These are phyloP conservation scores for Cladosporium sphaerospermum DNA, from an alignment of 2,329 filamentous ascomycete species.

Conservation along the genomic window DNA sequence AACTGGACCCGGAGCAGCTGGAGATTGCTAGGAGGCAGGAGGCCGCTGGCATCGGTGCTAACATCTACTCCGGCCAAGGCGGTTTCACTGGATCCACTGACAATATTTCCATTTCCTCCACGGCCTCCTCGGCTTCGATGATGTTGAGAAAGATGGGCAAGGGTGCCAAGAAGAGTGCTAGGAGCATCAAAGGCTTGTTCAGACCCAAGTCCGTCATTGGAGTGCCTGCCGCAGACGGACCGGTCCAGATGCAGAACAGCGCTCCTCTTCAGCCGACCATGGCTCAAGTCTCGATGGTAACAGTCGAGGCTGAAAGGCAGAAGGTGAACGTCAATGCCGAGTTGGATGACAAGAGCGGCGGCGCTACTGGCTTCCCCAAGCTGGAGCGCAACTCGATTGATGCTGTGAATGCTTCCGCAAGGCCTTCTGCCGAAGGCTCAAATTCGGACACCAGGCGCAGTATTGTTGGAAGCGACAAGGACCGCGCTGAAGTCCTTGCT, in stretches of 20 bases:
- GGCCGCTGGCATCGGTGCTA: constrained; percentile 81
- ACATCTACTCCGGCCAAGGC: constrained; percentile 82
- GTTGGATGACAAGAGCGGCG: constrained; percentile 59
- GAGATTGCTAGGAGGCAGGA: constrained; percentile 91
- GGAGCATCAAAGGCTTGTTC: constrained; percentile 90
- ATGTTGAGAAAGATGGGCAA: constrained; percentile 99
- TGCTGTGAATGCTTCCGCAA: constrained; percentile 38
- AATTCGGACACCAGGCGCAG: constrained; percentile 63
- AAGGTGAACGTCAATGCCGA: constrained; percentile 70
- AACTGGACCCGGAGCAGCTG: constrained; percentile 72
- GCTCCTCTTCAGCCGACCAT: constrained; percentile 50
- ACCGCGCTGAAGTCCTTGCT: constrained; percentile 84
- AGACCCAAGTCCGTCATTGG: constrained; percentile 87
- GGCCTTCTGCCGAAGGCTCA: constrained; percentile 49
- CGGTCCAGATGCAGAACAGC: constrained; percentile 44
- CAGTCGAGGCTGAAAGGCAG: constrained; percentile 86
- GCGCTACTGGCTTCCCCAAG: constrained; percentile 75
- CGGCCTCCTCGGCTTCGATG: constrained; percentile 80
- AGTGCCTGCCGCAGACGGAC: constrained; percentile 63
- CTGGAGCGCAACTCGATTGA: constrained; percentile 78
- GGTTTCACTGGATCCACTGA: constrained; percentile 89
- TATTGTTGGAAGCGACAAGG: constrained; percentile 82
- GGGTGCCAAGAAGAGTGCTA: constrained; percentile 90
- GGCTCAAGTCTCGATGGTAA: constrained; percentile 91
- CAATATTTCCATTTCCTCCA: constrained; percentile 86